These are phyloP conservation scores for Rhizoclosmatium sp. DNA, from an alignment of 192 early-diverging fungal genomes.

Conservation along the genomic window DNA sequence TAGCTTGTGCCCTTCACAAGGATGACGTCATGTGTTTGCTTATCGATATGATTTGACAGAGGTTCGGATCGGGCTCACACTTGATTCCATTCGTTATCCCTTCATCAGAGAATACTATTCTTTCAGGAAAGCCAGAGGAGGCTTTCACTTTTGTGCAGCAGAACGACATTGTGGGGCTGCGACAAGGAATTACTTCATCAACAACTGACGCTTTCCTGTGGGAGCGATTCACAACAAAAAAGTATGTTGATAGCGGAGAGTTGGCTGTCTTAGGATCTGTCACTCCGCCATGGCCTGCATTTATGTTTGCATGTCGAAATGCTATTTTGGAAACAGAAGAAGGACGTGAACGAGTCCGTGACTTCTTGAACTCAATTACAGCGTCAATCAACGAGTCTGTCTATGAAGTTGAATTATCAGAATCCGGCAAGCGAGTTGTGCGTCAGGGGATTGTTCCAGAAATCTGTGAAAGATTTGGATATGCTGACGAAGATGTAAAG, in stretches of 20 bases:
- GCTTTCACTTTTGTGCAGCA: conserved; percentile 72
- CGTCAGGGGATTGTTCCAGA: conserved; percentile 18
- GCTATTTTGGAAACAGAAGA: conserved; percentile 37
- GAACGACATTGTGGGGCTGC: conserved; percentile 78
- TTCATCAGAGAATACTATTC: not conserved
- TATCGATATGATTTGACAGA: conserved; percentile 30
- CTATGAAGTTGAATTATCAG: conserved; percentile 46
- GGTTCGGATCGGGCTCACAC: conserved; percentile 82
- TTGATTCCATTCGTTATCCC: conserved; percentile 56
- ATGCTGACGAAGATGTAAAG: conserved; percentile 64
- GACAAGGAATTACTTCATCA: conserved; percentile 69
- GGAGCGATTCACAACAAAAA: conserved; percentile 92
- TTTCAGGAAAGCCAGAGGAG: conserved; percentile 12
- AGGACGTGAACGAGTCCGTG: conserved; percentile 24
- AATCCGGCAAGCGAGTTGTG: conserved; percentile 51
- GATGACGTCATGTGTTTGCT: not conserved
- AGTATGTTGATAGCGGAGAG: conserved; percentile 72
- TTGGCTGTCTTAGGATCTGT: conserved; percentile 78
- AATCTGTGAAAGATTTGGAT: conserved; percentile 59
- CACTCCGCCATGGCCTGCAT: conserved; percentile 90
- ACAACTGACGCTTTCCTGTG: conserved; percentile 84
- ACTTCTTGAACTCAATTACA: conserved; percentile 52
- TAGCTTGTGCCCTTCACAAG: not conserved
- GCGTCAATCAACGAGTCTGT: conserved; percentile 54
- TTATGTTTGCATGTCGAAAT: conserved; percentile 74